Percentiles rank a stretch among this genome's conserved stretches.
phyloP scores from a whole-genome alignment of 345 rosid species.

The Populus pruinosa region DNA sequence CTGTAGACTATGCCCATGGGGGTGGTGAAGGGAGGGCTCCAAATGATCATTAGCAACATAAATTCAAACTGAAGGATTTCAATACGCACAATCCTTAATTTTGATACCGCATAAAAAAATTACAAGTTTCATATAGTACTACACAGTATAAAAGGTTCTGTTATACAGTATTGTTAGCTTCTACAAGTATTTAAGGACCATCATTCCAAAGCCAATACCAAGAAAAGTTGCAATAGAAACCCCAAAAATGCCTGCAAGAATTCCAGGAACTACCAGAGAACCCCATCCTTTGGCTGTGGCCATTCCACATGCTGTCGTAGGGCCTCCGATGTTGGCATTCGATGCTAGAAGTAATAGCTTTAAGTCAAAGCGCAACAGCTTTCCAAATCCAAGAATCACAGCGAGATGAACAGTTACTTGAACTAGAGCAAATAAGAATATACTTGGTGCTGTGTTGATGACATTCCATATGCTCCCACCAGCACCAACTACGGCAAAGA shows the following conservation, averaged over 20 bases:
- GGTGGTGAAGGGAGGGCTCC: too few species aligned
- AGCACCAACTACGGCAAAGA: constrained; percentile 76
- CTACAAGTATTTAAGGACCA: constrained; percentile 56
- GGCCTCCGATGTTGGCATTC: constrained; percentile 81
- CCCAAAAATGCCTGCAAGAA: constrained; percentile 72
- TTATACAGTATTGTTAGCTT: neutral
- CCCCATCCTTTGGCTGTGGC: constrained; percentile 78
- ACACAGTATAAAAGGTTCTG: neutral
- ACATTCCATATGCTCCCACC: constrained; percentile 76
- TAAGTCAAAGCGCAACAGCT: constrained; percentile 44
- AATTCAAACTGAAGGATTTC: neutral
- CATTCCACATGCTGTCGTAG: constrained; percentile 91
- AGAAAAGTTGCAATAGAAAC: constrained; percentile 72
- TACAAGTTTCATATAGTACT: neutral
- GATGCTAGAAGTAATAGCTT: constrained; percentile 68
- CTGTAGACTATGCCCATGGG: too few species aligned
- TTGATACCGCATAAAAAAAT: neutral
- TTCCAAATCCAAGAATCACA: constrained; percentile 51
- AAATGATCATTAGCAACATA: neutral
- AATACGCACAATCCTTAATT: neutral
- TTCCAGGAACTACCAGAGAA: constrained; percentile 67
- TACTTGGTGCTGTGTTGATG: constrained; percentile 64
- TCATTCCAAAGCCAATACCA: constrained; percentile 61
- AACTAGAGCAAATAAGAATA: constrained; percentile 60
- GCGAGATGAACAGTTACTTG: constrained; percentile 64